Conservation (phyloP, 163 green algal species). For the Chloromonas sp. region DNA sequence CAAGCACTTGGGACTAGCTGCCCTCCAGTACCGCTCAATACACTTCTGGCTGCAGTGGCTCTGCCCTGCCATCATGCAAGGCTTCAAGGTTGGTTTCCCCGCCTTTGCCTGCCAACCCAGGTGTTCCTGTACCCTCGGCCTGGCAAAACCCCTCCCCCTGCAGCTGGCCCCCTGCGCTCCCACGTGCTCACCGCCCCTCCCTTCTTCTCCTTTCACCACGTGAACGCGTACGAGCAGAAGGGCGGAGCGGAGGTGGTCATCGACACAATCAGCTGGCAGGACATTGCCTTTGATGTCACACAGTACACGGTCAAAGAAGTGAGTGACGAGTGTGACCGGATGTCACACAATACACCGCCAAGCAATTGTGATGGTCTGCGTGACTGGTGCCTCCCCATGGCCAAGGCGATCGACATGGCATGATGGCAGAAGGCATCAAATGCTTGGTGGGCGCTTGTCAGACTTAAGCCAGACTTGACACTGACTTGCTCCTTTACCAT, state of each 20-base stretch:
- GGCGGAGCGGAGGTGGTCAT: slow-evolving; percentile 38
- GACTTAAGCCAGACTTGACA: too few species aligned
- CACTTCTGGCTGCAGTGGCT: too few species aligned
- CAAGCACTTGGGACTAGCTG: background rate
- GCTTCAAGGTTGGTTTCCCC: too few species aligned
- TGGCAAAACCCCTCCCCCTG: background rate
- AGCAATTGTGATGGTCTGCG: too few species aligned
- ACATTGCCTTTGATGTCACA: slow-evolving; percentile 50
- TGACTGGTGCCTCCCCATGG: too few species aligned
- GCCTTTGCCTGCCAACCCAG: background rate
- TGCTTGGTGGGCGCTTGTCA: too few species aligned
- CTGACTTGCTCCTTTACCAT: too few species aligned
- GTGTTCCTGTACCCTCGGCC: background rate
- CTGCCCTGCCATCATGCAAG: too few species aligned
- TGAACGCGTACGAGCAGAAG: slow-evolving; percentile 57
- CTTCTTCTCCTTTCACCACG: slow-evolving; percentile 76
- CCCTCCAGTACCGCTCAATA: background rate
- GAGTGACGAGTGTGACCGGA: background rate
- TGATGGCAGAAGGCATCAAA: too few species aligned
- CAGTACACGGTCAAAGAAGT: slow-evolving; percentile 35
- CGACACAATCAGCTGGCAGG: slow-evolving; percentile 53
- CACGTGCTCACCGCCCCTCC: slow-evolving; percentile 18
- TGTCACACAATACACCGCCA: too few species aligned
- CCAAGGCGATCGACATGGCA: too few species aligned
- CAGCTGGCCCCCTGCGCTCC: background rate